phyloP scores from a whole-genome alignment of 2,329 filamentous ascomycete genomes.

The Fusarium verrucosum region DNA sequence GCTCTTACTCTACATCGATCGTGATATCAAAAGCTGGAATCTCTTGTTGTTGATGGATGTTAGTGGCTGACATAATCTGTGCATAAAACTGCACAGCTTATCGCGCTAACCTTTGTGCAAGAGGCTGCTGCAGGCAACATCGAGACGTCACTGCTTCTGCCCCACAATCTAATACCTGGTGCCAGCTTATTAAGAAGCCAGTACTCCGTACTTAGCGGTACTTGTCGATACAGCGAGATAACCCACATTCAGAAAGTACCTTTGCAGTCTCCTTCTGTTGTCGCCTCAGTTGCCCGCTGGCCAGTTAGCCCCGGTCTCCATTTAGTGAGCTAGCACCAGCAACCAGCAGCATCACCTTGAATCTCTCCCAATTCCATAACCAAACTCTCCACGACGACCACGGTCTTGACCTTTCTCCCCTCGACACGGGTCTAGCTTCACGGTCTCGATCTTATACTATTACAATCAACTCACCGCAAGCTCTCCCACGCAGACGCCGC shows the following conservation, averaged over 20 bases:
- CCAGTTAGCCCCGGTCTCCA: constrained; percentile 36
- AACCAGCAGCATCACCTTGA: constrained; percentile 36
- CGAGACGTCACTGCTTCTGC: constrained; percentile 48
- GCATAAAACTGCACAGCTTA: constrained; percentile 22
- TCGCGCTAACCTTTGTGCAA: constrained; percentile 13
- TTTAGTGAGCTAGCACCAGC: constrained; percentile 37
- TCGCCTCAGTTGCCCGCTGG: constrained; percentile 33
- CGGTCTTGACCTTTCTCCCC: background rate
- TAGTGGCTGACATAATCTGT: background rate
- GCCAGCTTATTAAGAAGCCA: constrained; percentile 28
- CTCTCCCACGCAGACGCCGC: constrained; percentile 25
- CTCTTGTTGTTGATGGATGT: background rate
- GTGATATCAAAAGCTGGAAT: background rate
- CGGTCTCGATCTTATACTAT: background rate
- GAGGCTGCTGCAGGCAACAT: constrained; percentile 46
- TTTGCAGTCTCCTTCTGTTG: constrained; percentile 19
- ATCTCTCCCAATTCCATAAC: constrained; percentile 23
- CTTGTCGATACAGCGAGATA: constrained; percentile 16
- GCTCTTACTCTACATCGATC: too few species aligned
- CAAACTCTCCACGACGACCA: constrained; percentile 19
- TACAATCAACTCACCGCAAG: constrained; percentile 9
- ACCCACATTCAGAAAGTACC: constrained; percentile 28
- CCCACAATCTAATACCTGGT: constrained; percentile 33
- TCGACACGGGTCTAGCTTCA: constrained; percentile 11
- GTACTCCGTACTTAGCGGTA: constrained; percentile 40